Conservation (phyloP, 164 flowering plant genomes). For the Vitis riparia region DNA sequence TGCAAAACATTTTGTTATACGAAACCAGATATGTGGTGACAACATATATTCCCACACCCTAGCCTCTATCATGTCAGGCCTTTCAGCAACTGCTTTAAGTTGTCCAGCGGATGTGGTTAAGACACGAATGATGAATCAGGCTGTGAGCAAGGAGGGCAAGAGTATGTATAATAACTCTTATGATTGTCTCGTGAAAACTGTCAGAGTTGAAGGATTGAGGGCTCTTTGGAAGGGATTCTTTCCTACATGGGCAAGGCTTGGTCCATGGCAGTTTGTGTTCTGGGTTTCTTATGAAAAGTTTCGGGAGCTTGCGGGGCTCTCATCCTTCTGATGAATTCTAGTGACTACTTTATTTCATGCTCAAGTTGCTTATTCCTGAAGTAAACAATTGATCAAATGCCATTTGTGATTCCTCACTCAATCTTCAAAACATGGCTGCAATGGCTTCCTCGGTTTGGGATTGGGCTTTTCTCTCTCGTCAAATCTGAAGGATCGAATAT, state of each 20-base stretch:
- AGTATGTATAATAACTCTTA: conserved; percentile 56
- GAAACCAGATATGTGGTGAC: conserved; percentile 50
- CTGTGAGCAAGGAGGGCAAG: conserved; percentile 29
- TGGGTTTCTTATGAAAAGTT: conserved; percentile 86
- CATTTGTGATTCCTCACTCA: not conserved
- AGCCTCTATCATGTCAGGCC: conserved; percentile 85
- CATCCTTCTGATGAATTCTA: conserved; percentile 55
- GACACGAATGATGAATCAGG: conserved; percentile 93
- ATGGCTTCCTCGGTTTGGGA: too few relatives aligned
- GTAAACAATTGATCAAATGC: not conserved
- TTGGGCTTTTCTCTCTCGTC: too few relatives aligned
- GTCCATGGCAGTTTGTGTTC: conserved; percentile 93
- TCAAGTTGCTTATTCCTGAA: not conserved
- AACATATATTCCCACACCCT: conserved; percentile 80
- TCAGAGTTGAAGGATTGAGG: conserved; percentile 63
- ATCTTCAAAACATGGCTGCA: too few relatives aligned
- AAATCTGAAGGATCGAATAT: too few relatives aligned
- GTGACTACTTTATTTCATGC: not conserved
- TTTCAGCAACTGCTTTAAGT: conserved; percentile 80
- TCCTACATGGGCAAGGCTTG: conserved; percentile 98
- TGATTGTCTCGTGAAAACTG: conserved; percentile 79
- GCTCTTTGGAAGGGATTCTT: conserved; percentile 94
- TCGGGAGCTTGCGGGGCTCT: conserved; percentile 54
- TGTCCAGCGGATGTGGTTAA: conserved; percentile 96
- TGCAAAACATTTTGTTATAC: conserved; percentile 67